Base-by-base conservation (phyloP, 257 asterid species). In the Catharanthus roseus region DNA sequence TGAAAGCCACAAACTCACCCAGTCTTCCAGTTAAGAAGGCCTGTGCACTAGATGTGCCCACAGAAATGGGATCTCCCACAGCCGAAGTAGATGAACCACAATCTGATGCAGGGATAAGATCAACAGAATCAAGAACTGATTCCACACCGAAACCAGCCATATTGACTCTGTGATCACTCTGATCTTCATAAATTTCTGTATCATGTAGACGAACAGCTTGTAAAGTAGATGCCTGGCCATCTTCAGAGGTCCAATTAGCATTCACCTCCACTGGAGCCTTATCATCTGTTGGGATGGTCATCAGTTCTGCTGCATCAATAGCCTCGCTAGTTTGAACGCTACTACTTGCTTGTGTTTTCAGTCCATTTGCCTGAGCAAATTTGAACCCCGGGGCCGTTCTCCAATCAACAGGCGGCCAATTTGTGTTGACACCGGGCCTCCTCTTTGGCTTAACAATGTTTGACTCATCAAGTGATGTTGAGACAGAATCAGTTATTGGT, bases 391-490 rank as follows among this genome's bases (percentile, higher is more conserved):
- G 96, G 6, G 96, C 90, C 61, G 86, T 82, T 82, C 78, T 86
- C 93, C 96, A 86, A 73, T 86, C 82, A 36, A 38, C 86, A 29
- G 96, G 98, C 23, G 97, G 96, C 96, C 98, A 90, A 44, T 70
- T 81, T 23, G 95, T 81, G 71, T 71, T 72, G 69, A 73, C 75
- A 42, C 75, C 80, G 21, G 75, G 74, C 70, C 41, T 78, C 78
- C 67, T 79, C 71, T 81, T 82, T 65, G 66, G 31, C 39, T 34
- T 36, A 12, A 60, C 67, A 26, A 75, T 58, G 75, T 74, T 83
- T 29, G 77, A 69, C 55, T 77, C 87, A 56, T 86, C 87, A 3
- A 39, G 68, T 34, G 71, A 73, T 34, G 38, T 45, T 34, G 83
- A 60, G 53, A 31, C 69, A 31, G 65, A 41, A 78, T 44, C 60